phyloP scores from a whole-genome alignment of 2,329 filamentous ascomycete genomes.

The Phaeosphaeriaceae sp. region DNA sequence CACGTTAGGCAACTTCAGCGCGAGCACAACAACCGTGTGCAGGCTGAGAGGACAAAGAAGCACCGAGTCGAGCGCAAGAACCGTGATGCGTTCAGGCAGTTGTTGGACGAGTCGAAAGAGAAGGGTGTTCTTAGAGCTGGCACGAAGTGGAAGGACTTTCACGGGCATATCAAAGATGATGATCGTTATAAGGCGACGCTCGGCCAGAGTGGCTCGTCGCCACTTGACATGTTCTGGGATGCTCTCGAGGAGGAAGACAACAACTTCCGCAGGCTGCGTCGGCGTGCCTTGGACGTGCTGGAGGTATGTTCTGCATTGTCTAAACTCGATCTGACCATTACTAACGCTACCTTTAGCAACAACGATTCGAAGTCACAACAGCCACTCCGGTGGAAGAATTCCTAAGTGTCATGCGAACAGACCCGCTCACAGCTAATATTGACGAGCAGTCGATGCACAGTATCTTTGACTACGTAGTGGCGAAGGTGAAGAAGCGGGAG shows the following conservation, averaged over 20 bases:
- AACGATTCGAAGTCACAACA: slow-evolving; percentile 86
- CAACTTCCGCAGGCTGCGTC: slow-evolving; percentile 78
- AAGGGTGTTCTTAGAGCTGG: slow-evolving; percentile 87
- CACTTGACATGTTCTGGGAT: slow-evolving; percentile 96
- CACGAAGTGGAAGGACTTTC: slow-evolving; percentile 86
- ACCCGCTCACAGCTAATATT: slow-evolving; percentile 88
- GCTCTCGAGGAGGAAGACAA: slow-evolving; percentile 92
- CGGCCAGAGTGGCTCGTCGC: slow-evolving; percentile 82
- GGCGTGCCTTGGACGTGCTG: slow-evolving; percentile 85
- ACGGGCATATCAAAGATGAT: slow-evolving; percentile 78
- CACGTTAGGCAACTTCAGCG: slow-evolving; percentile 94
- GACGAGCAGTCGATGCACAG: slow-evolving; percentile 78
- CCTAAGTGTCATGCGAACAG: slow-evolving; percentile 78
- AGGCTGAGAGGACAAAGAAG: slow-evolving; percentile 84
- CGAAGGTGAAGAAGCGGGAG: slow-evolving; percentile 80
- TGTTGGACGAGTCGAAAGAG: slow-evolving; percentile 76
- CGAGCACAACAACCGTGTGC: slow-evolving; percentile 86
- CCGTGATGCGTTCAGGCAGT: slow-evolving; percentile 77
- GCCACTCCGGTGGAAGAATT: slow-evolving; percentile 92
- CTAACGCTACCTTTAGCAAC: slow-evolving; percentile 66
- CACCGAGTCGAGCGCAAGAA: slow-evolving; percentile 83
- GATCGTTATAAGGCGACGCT: slow-evolving; percentile 83
- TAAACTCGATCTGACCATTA: neutral
- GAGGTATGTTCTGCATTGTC: slow-evolving; percentile 69
- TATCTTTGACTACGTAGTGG: slow-evolving; percentile 86